phyloP scores from a whole-genome alignment of 2,329 filamentous ascomycete species.

The Tympanopsis confertula region DNA sequence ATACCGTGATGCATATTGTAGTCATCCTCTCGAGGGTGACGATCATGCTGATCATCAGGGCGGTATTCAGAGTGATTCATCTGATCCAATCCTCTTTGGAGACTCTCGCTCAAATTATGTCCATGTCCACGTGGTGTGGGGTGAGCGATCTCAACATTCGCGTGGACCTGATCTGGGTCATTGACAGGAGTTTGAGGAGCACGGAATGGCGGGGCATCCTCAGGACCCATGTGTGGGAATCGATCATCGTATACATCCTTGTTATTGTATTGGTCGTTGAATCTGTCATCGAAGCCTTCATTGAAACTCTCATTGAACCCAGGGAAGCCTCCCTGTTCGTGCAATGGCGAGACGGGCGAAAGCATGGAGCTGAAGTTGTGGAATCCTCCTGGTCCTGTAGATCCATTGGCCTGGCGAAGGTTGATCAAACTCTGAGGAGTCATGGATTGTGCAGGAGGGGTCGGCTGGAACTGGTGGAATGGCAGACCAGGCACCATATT shows the following conservation, averaged over 20 bases:
- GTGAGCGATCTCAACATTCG: not conserved
- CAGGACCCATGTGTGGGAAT: not conserved
- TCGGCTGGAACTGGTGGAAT: conserved; percentile 1
- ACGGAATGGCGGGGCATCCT: not conserved
- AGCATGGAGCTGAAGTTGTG: not conserved
- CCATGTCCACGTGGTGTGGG: not conserved
- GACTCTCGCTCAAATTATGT: not conserved
- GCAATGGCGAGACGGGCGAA: not conserved
- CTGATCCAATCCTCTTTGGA: conserved; percentile 1
- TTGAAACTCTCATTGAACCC: not conserved
- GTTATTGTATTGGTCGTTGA: not conserved
- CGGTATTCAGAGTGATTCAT: not conserved
- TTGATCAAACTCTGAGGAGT: not conserved
- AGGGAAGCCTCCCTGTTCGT: not conserved
- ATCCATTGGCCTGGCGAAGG: not conserved
- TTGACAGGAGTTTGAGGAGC: not conserved
- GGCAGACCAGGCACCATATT: not conserved
- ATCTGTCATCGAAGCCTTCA: not conserved
- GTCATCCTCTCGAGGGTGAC: not conserved
- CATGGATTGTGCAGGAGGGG: not conserved
- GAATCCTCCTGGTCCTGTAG: not conserved
- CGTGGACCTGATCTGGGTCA: not conserved
- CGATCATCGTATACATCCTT: not conserved
- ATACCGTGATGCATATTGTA: not conserved
- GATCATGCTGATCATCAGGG: not conserved